Percentiles rank a stretch among this genome's conserved stretches.
phyloP scores from a whole-genome alignment of 208 protist species.

The Acanthamoeba sp. region DNA sequence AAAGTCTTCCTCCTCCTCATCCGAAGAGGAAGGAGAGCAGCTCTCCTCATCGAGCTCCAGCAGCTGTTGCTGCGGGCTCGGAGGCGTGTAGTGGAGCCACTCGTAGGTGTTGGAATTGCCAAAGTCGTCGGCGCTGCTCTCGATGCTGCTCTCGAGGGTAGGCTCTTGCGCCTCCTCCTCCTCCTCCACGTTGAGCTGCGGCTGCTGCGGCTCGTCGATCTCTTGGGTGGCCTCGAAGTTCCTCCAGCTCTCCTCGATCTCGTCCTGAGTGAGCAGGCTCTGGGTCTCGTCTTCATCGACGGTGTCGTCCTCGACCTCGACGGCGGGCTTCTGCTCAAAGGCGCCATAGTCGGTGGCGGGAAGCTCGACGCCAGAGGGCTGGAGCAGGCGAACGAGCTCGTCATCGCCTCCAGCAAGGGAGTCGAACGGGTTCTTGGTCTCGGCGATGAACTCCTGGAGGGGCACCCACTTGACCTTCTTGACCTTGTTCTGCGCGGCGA shows the following conservation, averaged over 20 bases:
- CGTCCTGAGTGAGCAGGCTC: background rate
- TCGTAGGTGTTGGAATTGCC: background rate
- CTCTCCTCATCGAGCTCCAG: no score
- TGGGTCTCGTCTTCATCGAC: background rate
- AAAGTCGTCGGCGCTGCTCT: background rate
- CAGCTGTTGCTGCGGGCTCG: no score
- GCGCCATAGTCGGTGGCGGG: no score
- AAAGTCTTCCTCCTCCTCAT: no score
- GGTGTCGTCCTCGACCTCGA: no score
- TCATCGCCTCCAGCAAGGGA: background rate
- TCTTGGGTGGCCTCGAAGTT: background rate
- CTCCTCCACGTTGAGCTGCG: background rate
- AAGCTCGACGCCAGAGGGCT: no score
- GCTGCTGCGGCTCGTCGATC: background rate
- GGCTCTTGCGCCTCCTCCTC: background rate
- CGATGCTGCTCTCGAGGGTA: background rate
- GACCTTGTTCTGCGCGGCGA: background rate
- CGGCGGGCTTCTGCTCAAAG: no score
- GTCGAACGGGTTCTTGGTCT: background rate
- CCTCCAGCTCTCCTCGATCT: conserved; percentile 25
- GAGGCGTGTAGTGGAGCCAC: background rate
- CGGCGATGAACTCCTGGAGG: background rate
- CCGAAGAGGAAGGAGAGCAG: no score
- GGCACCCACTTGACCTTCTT: conserved; percentile 47
- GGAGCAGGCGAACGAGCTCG: background rate